Percentiles rank a stretch among this genome's conserved stretches.
These are phyloP conservation scores for Tephrocybe sp. DNA, from an alignment of 768 basidiomycete genomes.

Conservation along the genomic window DNA sequence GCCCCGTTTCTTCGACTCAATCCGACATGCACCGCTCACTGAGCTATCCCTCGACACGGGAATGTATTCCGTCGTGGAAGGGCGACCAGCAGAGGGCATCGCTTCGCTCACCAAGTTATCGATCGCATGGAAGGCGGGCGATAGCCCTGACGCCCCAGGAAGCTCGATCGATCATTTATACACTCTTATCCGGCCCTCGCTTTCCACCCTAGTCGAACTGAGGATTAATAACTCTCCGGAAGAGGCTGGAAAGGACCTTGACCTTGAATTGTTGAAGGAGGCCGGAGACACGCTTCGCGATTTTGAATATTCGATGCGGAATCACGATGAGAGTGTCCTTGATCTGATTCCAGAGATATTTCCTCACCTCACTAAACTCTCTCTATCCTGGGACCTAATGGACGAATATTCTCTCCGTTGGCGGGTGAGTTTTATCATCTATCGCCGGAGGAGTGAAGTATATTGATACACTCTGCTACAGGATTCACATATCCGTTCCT, in stretches of 20 bases:
- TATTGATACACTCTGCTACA: neutral
- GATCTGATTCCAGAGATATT: neutral
- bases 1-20: no score
- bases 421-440: neutral
- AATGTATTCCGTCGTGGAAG: neutral
- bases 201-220: neutral
- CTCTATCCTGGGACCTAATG: neutral
- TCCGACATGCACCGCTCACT: no score
- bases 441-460: neutral
- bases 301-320: neutral
- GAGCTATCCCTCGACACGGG: no score
- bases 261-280: neutral
- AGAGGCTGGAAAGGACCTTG: neutral
- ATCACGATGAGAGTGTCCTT: neutral
- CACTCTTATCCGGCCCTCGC: neutral
- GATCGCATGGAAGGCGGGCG: neutral
- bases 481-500: neutral
- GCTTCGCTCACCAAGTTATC: neutral
- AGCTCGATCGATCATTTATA: neutral
- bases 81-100: neutral
- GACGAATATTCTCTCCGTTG: neutral
- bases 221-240: neutral
- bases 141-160: neutral
- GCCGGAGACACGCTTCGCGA: neutral
- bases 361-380: neutral